Percentiles rank a stretch among this genome's conserved stretches.
Conservation (phyloP, 805 yeast genomes). For the Debaryomyces hansenii region DNA sequence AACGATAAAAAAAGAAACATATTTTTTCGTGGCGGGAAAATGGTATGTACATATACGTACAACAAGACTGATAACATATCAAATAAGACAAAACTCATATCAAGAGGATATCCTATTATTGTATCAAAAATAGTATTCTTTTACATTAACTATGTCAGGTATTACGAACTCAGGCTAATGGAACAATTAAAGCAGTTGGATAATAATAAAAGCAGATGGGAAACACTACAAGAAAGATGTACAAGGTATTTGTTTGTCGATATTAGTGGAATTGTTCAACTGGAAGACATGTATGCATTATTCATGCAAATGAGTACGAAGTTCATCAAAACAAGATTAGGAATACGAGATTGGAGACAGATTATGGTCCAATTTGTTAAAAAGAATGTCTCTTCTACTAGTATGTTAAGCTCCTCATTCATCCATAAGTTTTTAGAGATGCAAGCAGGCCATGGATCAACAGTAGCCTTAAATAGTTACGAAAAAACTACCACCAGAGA, state of each 20-base stretch:
- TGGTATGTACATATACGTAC: not conserved
- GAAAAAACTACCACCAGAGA: not conserved
- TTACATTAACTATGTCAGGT: not conserved
- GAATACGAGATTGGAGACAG: constrained; percentile 1
- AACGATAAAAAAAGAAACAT: not conserved
- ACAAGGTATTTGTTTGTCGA: not conserved
- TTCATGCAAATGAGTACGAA: not conserved
- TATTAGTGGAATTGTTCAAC: not conserved
- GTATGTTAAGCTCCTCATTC: not conserved
- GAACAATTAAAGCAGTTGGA: not conserved
- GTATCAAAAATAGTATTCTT: not conserved
- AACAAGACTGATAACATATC: no score
- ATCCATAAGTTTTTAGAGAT: not conserved
- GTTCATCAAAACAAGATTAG: not conserved
- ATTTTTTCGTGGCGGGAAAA: not conserved
- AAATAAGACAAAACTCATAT: no score
- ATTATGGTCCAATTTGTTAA: not conserved
- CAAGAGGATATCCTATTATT: no score
- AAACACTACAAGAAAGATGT: not conserved
- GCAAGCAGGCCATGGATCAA: not conserved
- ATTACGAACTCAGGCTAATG: not conserved
- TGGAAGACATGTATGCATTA: not conserved
- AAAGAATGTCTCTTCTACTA: not conserved
- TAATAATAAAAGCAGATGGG: not conserved
- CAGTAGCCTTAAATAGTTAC: not conserved